A percentile compares a stretch with the other conserved stretches of the same genome.
Conservation (phyloP, 805 yeast species). For the Candida glaebosa region DNA sequence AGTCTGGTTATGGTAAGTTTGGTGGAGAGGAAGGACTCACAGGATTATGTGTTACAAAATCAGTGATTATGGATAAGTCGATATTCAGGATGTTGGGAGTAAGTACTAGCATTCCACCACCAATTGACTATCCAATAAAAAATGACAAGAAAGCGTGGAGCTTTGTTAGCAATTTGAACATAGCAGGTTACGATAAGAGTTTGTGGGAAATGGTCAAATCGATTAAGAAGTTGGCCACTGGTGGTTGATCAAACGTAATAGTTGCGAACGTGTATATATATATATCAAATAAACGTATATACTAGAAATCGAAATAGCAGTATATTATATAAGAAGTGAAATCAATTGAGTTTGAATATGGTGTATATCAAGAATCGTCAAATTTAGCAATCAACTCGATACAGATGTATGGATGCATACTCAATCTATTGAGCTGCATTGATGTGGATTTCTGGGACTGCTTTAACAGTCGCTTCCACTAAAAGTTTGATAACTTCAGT, state of each 20-base stretch:
- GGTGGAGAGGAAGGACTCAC: slow-evolving; percentile 97
- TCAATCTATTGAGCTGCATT: slow-evolving; percentile 46
- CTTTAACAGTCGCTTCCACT: slow-evolving; percentile 73
- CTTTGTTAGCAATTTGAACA: slow-evolving; percentile 76
- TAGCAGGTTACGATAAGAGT: slow-evolving; percentile 78
- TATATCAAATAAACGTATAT: slow-evolving; percentile 2
- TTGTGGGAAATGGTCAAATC: slow-evolving; percentile 57
- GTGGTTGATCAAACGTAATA: slow-evolving; percentile 13
- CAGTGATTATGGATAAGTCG: slow-evolving; percentile 80
- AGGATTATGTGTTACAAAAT: slow-evolving; percentile 83
- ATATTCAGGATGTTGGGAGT: slow-evolving; percentile 55
- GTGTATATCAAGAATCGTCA: not conserved
- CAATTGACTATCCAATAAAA: slow-evolving; percentile 87
- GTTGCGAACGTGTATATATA: not conserved
- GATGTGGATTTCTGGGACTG: slow-evolving; percentile 79
- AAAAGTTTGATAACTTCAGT: slow-evolving; percentile 67
- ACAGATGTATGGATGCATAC: not conserved
- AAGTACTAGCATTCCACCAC: slow-evolving; percentile 80
- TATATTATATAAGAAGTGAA: slow-evolving; percentile 1
- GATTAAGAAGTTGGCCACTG: slow-evolving; percentile 36
- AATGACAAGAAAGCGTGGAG: slow-evolving; percentile 84
- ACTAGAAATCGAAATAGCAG: not conserved
- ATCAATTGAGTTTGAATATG: not conserved
- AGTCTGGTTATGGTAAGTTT: slow-evolving; percentile 95
- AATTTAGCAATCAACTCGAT: not conserved